Evolutionary conservation across 1,284 basidiomycete genomes (phyloP).

Genomic region (Mycena sp.): DNA sequence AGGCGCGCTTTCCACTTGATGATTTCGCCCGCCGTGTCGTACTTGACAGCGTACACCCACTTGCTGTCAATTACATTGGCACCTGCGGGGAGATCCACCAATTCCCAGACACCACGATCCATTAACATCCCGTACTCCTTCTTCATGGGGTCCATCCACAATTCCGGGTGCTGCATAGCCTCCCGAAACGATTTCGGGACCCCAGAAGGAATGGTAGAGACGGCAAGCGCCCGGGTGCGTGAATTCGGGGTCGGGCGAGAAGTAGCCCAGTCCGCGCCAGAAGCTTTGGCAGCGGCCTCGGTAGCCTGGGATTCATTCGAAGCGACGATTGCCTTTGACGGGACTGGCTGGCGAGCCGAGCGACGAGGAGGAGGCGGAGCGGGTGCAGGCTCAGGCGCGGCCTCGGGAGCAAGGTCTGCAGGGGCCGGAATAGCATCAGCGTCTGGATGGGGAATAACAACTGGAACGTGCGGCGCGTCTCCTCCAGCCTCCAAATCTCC

Average conservation of each 20-base stretch:
- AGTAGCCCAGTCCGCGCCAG: no score
- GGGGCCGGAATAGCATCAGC: not conserved
- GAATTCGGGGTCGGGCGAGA: no score
- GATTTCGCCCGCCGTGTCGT: no score
- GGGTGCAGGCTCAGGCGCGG: no score
- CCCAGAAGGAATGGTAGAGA: no score
- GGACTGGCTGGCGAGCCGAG: not conserved
- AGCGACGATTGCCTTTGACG: not conserved
- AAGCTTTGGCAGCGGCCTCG: no score
- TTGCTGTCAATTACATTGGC: conserved; percentile 17
- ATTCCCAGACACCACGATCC: conserved; percentile 1
- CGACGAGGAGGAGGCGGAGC: no score
- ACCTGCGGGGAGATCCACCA: conserved; percentile 8
- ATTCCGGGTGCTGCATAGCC: conserved; percentile 27
- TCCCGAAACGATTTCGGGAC: no score
- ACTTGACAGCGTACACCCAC: no score
- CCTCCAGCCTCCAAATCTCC: conserved; percentile 21
- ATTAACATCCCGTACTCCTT: conserved; percentile 25
- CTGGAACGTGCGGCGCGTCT: not conserved
- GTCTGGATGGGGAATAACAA: not conserved
- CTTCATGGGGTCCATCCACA: conserved; percentile 24
- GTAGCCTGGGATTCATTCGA: not conserved
- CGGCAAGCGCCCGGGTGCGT: no score
- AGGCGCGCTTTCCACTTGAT: no score
- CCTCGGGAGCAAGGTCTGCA: no score